A percentile compares a stretch with the other conserved stretches of the same genome.
Evolutionary conservation across 371 early-diverging fungal species (phyloP).

Genomic region (Zychaea mexicana): DNA sequence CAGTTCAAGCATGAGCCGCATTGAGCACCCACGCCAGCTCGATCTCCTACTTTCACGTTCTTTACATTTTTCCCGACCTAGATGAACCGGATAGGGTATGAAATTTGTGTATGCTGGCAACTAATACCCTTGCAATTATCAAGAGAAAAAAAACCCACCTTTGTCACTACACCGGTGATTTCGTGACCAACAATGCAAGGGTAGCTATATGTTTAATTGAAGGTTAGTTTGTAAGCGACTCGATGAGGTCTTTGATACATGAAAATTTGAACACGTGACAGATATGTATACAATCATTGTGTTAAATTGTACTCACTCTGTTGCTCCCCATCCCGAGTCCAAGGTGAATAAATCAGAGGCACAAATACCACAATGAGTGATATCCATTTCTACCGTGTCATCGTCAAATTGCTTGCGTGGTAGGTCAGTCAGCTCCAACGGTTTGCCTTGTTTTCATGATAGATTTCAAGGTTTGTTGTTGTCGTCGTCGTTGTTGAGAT

Average conservation of each 20-base stretch:
- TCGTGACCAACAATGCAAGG: slow-evolving; percentile 66
- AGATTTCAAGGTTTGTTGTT: neutral
- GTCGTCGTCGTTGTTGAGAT: no score
- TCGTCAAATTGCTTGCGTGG: slow-evolving; percentile 33
- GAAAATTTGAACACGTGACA: no score
- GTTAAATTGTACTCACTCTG: no score
- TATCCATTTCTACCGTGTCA: slow-evolving; percentile 61
- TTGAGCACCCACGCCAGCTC: slow-evolving; percentile 75
- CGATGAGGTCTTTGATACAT: slow-evolving; percentile 53
- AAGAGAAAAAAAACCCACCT: neutral
- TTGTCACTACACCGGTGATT: neutral
- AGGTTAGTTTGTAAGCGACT: slow-evolving; percentile 26
- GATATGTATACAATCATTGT: no score
- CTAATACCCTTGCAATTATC: no score
- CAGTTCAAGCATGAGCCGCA: slow-evolving; percentile 45
- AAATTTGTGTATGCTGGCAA: no score
- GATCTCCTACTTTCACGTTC: slow-evolving; percentile 63
- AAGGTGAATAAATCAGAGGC: slow-evolving; percentile 61
- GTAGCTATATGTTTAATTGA: slow-evolving; percentile 33
- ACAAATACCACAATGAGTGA: slow-evolving; percentile 55
- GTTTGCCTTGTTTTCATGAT: slow-evolving; percentile 9
- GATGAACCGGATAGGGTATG: no score
- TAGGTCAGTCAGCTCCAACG: slow-evolving; percentile 18
- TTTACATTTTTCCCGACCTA: slow-evolving; percentile 54
- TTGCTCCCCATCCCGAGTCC: slow-evolving; percentile 18